Percentiles rank a stretch among this genome's conserved stretches.
Evolutionary conservation across 257 asterid genomes (phyloP).

Genomic region (Ilex aquifolium): DNA sequence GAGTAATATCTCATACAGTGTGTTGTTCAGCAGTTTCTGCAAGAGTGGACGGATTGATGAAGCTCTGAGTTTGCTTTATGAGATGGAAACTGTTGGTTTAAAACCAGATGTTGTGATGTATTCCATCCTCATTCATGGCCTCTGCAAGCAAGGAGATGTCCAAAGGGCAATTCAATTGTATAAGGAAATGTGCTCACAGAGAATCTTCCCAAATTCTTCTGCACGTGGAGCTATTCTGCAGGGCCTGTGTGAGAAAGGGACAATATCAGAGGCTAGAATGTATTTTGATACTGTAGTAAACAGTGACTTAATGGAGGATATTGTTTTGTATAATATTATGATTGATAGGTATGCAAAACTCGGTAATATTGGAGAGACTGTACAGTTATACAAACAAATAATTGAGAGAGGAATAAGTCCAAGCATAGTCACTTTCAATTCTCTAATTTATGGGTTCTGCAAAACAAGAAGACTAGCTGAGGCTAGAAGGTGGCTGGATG

Average conservation of each 20-base stretch:
- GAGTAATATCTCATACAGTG: constrained; percentile 32
- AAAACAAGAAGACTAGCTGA: constrained; percentile 36
- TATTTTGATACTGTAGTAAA: constrained; percentile 42
- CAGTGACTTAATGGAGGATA: constrained; percentile 38
- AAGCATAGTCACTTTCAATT: constrained; percentile 58
- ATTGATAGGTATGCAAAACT: constrained; percentile 53
- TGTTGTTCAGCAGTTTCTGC: constrained; percentile 54
- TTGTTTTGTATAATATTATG: constrained; percentile 58
- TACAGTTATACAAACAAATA: constrained; percentile 32
- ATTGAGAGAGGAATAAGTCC: constrained; percentile 58
- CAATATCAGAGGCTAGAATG: constrained; percentile 47
- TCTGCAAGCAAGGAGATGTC: constrained; percentile 61
- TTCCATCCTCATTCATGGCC: constrained; percentile 53
- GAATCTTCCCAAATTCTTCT: constrained; percentile 28
- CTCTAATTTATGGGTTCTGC: constrained; percentile 60
- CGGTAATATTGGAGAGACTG: constrained; percentile 56
- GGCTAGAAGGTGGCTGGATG: constrained; percentile 37
- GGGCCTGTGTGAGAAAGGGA: constrained; percentile 47
- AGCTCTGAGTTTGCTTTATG: constrained; percentile 49
- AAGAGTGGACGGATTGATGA: constrained; percentile 44
- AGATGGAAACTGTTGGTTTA: constrained; percentile 41
- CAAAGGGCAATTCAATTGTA: constrained; percentile 37
- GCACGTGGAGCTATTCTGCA: constrained; percentile 43
- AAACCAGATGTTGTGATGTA: constrained; percentile 52
- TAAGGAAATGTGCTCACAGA: constrained; percentile 41